Conservation (phyloP, 2,329 filamentous ascomycete species). For the Dissoconium aciculare region DNA sequence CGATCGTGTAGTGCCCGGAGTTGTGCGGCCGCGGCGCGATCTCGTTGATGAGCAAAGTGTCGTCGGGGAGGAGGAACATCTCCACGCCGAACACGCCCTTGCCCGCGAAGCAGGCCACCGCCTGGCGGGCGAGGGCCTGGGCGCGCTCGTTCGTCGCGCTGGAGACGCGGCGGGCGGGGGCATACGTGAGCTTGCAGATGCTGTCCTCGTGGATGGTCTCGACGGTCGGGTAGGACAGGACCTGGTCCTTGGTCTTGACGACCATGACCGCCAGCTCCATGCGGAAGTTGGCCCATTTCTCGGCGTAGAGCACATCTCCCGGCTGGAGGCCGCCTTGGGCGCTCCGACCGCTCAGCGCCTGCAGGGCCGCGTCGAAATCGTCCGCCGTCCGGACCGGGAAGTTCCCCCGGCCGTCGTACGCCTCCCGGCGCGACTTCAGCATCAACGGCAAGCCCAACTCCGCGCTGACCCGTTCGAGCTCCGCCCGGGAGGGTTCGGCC, state of each 20-base stretch:
- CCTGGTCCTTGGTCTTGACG: conserved; percentile 64
- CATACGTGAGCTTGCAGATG: conserved; percentile 85
- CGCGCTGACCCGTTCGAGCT: conserved; percentile 47
- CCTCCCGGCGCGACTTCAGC: conserved; percentile 80
- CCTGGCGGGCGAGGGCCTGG: conserved; percentile 61
- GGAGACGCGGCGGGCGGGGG: conserved; percentile 60
- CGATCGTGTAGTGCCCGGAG: conserved; percentile 89
- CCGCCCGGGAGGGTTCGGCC: conserved; percentile 41
- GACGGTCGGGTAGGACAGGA: conserved; percentile 70
- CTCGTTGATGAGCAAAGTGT: conserved; percentile 65
- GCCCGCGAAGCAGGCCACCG: conserved; percentile 66
- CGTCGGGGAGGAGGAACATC: conserved; percentile 72
- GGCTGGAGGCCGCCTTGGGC: no score
- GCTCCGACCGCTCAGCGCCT: conserved; percentile 49
- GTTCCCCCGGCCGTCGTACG: conserved; percentile 80
- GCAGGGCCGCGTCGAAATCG: conserved; percentile 51
- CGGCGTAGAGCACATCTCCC: conserved; percentile 85
- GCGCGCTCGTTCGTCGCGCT: conserved; percentile 47
- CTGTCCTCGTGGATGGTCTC: conserved; percentile 93
- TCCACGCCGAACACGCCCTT: conserved; percentile 93
- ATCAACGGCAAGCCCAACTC: conserved; percentile 72
- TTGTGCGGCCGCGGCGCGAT: conserved; percentile 76
- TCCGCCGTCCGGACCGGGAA: conserved; percentile 45
- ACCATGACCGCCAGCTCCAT: conserved; percentile 91
- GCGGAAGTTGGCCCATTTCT: conserved; percentile 74